These are phyloP conservation scores for Fusarium nematophilum DNA, from an alignment of 2,329 filamentous ascomycete species.

Conservation along the genomic window DNA sequence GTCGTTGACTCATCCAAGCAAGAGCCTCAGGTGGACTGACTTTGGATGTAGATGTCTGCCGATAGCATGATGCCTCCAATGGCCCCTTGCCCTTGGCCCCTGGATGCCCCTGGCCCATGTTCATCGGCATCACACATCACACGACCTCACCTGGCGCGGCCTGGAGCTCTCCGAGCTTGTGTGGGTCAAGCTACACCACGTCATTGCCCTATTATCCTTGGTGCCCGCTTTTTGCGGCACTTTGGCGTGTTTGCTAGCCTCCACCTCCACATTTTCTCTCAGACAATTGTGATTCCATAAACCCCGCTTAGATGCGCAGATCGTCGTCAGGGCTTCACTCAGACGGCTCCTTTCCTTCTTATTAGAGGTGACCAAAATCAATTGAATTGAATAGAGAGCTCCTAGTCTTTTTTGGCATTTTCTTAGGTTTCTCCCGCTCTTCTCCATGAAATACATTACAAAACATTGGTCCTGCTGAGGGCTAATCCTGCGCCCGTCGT, in stretches of 20 bases:
- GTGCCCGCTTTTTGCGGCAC: constrained; percentile 14
- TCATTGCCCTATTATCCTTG: constrained; percentile 25
- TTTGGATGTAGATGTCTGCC: constrained; percentile 4
- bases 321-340: too few relatives aligned
- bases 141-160: constrained; percentile 33
- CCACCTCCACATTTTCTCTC: constrained; percentile 41
- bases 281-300: constrained; percentile 14
- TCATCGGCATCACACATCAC: constrained; percentile 41
- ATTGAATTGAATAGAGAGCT: constrained; percentile 44
- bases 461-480: constrained; percentile 41
- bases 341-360: too few relatives aligned
- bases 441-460: constrained; percentile 41
- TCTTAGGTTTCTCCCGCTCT: constrained; percentile 43
- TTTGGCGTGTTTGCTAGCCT: constrained; percentile 32
- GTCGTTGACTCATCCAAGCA: background rate
- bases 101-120: constrained; percentile 25
- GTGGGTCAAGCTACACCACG: constrained; percentile 40
- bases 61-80: constrained; percentile 26
- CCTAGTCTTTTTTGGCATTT: constrained; percentile 43
- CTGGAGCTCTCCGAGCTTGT: constrained; percentile 46
- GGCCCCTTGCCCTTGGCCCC: constrained; percentile 11
- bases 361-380: constrained; percentile 31
- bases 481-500: constrained; percentile 36
- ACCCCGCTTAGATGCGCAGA: background rate
- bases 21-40: background rate